Evolutionary conservation across 129 eudicot species (phyloP).

Genomic region (Scalesia atractyloides): DNA sequence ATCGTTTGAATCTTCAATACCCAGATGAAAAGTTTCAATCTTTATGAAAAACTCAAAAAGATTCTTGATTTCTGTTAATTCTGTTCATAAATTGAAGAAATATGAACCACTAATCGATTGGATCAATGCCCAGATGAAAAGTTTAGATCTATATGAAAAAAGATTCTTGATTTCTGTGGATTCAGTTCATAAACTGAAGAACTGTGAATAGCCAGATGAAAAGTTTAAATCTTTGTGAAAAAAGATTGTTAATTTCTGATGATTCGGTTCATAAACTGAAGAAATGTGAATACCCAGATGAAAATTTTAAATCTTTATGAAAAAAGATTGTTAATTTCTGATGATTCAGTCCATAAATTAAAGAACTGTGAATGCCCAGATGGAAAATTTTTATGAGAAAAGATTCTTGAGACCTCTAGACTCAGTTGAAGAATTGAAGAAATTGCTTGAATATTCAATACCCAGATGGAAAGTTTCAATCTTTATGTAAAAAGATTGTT

Average conservation of each 20-base stretch:
- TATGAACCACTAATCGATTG: too few relatives aligned
- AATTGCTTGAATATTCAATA: neutral
- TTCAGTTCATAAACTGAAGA: neutral
- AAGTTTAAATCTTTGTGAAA: constrained; percentile 15
- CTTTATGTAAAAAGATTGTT: neutral
- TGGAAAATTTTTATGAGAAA: neutral
- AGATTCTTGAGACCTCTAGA: too few relatives aligned
- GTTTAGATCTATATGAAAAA: neutral
- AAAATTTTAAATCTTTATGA: too few relatives aligned
- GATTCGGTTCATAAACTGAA: neutral
- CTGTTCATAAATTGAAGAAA: neutral
- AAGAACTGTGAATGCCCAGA: constrained; percentile 14
- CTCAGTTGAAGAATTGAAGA: neutral
- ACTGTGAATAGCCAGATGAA: constrained; percentile 25
- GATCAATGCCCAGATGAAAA: constrained; percentile 29
- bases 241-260: constrained; percentile 2
- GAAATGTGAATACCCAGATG: constrained; percentile 29
- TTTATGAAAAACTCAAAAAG: neutral
- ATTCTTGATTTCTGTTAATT: neutral
- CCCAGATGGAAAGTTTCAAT: constrained; percentile 24
- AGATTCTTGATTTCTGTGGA: neutral
- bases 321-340: constrained; percentile 7
- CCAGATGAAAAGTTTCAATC: neutral
- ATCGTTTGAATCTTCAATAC: neutral
- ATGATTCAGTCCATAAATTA: neutral